Evolutionary conservation across 2,329 filamentous ascomycete species (phyloP).

Genomic region (Ophiostoma piceae): DNA sequence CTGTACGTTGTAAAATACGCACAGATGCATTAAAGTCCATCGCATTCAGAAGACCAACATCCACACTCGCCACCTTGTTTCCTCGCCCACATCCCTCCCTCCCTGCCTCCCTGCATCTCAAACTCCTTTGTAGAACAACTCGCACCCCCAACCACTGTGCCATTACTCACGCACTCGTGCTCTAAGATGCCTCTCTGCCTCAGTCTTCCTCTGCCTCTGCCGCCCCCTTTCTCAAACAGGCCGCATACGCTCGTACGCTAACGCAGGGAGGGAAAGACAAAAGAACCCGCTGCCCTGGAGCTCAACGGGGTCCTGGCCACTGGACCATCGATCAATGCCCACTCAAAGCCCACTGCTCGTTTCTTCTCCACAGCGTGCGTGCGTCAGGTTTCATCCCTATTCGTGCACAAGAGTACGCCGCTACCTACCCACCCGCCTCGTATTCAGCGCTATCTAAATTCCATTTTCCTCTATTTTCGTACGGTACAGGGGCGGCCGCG

Average conservation of each 20-base stretch:
- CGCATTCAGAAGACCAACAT: neutral
- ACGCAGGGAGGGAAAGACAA: slow-evolving; percentile 20
- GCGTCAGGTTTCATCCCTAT: slow-evolving; percentile 18
- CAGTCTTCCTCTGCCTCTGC: neutral
- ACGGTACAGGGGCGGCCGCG: neutral
- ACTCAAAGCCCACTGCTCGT: neutral
- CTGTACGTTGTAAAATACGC: too few species aligned
- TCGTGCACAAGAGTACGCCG: slow-evolving; percentile 8
- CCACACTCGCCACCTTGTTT: neutral
- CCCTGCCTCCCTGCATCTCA: neutral
- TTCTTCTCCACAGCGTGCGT: slow-evolving; percentile 11
- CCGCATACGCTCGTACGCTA: slow-evolving; percentile 14
- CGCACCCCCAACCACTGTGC: neutral
- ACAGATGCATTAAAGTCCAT: neutral
- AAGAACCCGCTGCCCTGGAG: slow-evolving; percentile 5
- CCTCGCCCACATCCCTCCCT: neutral
- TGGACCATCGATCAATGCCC: neutral
- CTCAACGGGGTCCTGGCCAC: neutral
- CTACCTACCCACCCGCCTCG: neutral
- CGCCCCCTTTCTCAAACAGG: slow-evolving; percentile 4
- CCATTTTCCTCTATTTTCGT: neutral
- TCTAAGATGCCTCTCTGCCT: neutral
- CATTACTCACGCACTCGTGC: neutral
- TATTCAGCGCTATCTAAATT: neutral
- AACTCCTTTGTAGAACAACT: neutral